Percentiles rank a stretch among this genome's conserved stretches.
Evolutionary conservation across 352 stramenopile genomes (phyloP).

Genomic region (Globisporangium emineosum): DNA sequence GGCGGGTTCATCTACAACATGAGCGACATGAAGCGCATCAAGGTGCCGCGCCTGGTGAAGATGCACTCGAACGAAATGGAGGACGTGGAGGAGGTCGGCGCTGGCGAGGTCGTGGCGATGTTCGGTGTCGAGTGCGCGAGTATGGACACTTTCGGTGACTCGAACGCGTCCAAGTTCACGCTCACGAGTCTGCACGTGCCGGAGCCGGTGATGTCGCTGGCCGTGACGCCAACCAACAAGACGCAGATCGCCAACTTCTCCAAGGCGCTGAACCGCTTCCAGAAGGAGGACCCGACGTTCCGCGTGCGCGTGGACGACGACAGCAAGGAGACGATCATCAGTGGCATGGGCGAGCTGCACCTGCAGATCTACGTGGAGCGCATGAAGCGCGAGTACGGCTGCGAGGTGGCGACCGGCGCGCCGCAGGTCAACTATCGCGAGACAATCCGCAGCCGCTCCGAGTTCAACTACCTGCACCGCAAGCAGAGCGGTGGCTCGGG

Average conservation of each 20-base stretch:
- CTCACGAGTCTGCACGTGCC: conserved; percentile 98
- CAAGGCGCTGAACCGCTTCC: conserved; percentile 95
- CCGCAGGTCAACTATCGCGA: conserved; percentile 99
- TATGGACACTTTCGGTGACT: conserved; percentile 97
- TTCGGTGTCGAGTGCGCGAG: conserved; percentile 99
- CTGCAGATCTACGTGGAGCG: conserved; percentile 99
- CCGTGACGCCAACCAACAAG: conserved; percentile 95
- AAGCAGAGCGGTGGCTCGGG: conserved; percentile 98
- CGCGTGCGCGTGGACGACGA: conserved; percentile 95
- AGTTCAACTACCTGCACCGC: conserved; percentile 99
- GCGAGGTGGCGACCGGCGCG: conserved; percentile 89
- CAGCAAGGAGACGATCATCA: conserved; percentile 99
- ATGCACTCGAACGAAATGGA: conserved; percentile 99
- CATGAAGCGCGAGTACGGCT: conserved; percentile 98
- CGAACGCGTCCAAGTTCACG: conserved; percentile 87
- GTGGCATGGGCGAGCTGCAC: conserved; percentile 98
- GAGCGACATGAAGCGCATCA: conserved; percentile 91
- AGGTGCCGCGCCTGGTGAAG: conserved; percentile 96
- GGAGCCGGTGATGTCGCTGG: conserved; percentile 97
- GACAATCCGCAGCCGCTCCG: conserved; percentile 90
- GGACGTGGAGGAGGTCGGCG: conserved; percentile 93
- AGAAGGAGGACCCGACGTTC: conserved; percentile 99
- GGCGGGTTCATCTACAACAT: conserved; percentile 88
- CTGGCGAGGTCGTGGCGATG: conserved; percentile 97
- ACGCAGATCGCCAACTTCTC: conserved; percentile 95